Conservation (phyloP, 129 eudicot genomes). For the Ambrosia artemisiifolia region DNA sequence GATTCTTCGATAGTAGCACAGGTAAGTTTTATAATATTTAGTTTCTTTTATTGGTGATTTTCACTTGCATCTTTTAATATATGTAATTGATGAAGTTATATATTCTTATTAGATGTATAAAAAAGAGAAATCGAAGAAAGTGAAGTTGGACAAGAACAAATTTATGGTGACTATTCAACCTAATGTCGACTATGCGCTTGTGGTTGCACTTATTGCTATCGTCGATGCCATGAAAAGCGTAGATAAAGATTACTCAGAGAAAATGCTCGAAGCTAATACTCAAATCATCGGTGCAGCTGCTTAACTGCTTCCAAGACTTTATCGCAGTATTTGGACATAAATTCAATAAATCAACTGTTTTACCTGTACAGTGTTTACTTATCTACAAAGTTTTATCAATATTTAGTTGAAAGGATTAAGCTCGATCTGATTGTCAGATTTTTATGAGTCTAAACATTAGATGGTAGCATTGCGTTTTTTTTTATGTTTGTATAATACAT, state of each 20-base stretch:
- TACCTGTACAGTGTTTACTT: too few relatives aligned
- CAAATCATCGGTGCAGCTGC: neutral
- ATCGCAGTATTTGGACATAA: too few relatives aligned
- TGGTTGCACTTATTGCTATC: slow-evolving; percentile 13
- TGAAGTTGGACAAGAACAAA: neutral
- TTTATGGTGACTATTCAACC: neutral
- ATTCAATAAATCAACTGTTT: too few relatives aligned
- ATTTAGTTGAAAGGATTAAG: too few relatives aligned
- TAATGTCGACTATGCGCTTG: slow-evolving; percentile 7
- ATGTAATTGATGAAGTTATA: neutral
- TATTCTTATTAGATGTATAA: slow-evolving; percentile 1
- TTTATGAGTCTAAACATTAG: too few relatives aligned
- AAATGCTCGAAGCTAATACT: neutral
- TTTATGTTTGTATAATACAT: too few relatives aligned
- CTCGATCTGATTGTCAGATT: too few relatives aligned
- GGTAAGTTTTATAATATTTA: neutral
- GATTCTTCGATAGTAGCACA: neutral
- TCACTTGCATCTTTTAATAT: too few relatives aligned
- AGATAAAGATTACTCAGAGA: neutral
- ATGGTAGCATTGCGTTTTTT: too few relatives aligned
- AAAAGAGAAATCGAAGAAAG: neutral
- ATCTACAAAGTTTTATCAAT: too few relatives aligned
- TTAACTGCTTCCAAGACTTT: too few relatives aligned
- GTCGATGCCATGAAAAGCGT: slow-evolving; percentile 10
- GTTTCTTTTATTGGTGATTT: neutral